These are phyloP conservation scores for Aspergillus transmontanensis DNA, from an alignment of 2,329 filamentous ascomycete species.

Conservation along the genomic window DNA sequence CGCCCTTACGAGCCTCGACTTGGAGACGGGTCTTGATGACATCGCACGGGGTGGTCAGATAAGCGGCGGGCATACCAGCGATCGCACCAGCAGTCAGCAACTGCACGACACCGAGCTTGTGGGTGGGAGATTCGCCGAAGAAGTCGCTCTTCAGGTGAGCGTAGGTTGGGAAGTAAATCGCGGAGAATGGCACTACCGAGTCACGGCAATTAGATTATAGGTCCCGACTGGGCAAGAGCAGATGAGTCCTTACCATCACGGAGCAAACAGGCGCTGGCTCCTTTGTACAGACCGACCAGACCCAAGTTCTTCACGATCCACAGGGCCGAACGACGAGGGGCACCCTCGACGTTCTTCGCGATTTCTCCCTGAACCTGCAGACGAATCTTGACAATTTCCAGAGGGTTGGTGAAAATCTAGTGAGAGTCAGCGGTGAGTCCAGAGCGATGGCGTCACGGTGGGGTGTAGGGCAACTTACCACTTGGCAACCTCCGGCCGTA, in stretches of 20 bases:
- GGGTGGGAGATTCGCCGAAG: slow-evolving; percentile 84
- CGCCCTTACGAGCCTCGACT: slow-evolving; percentile 95
- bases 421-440: not conserved
- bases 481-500: slow-evolving; percentile 89
- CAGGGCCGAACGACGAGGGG: slow-evolving; percentile 87
- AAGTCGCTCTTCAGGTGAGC: slow-evolving; percentile 90
- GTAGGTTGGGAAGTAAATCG: slow-evolving; percentile 98
- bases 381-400: slow-evolving; percentile 99
- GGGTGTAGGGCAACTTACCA: slow-evolving; percentile 63
- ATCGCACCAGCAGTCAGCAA: slow-evolving; percentile 94
- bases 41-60: slow-evolving; percentile 95
- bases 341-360: slow-evolving; percentile 79
- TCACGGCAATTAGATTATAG: slow-evolving; percentile 11
- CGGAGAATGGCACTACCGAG: slow-evolving; percentile 79
- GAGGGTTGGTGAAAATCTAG: slow-evolving; percentile 92
- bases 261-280: slow-evolving; percentile 87
- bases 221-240: not conserved
- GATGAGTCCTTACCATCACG: slow-evolving; percentile 63
- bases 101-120: slow-evolving; percentile 88
- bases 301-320: slow-evolving; percentile 98
- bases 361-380: slow-evolving; percentile 97
- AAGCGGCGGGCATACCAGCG: slow-evolving; percentile 86
- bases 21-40: slow-evolving; percentile 99
- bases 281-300: slow-evolving; percentile 94
- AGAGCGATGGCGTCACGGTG: slow-evolving; percentile 10